phyloP scores from a whole-genome alignment of 768 basidiomycete genomes.

The Tylopilus sp. region DNA sequence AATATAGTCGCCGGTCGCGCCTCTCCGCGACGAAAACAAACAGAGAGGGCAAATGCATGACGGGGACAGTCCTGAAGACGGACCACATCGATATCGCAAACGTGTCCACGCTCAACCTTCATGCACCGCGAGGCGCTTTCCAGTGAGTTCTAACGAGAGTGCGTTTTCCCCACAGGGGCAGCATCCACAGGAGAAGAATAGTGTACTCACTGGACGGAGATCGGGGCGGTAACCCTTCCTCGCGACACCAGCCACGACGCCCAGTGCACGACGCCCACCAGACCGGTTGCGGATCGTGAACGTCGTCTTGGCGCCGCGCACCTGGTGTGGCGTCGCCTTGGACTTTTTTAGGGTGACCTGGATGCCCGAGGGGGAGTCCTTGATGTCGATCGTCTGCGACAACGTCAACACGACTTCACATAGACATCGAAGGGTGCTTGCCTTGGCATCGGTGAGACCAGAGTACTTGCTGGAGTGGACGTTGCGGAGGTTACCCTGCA shows the following conservation, averaged over 20 bases:
- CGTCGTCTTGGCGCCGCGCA: slow-evolving; percentile 46
- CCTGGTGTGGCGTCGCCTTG: slow-evolving; percentile 50
- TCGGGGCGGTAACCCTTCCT: slow-evolving; percentile 77
- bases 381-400: slow-evolving; percentile 63
- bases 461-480: slow-evolving; percentile 92
- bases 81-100: slow-evolving; percentile 65
- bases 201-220: slow-evolving; percentile 63
- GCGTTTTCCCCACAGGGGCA: slow-evolving; percentile 37
- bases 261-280: slow-evolving; percentile 66
- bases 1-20: slow-evolving; percentile 25
- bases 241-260: slow-evolving; percentile 55
- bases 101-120: slow-evolving; percentile 93
- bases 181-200: neutral
- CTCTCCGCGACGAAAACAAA: slow-evolving; percentile 30
- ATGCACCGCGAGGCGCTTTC: slow-evolving; percentile 56
- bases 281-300: slow-evolving; percentile 63
- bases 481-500: slow-evolving; percentile 81
- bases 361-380: slow-evolving; percentile 52
- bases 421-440: slow-evolving; percentile 23
- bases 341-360: slow-evolving; percentile 64
- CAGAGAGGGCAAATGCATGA: slow-evolving; percentile 27
- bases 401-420: neutral
- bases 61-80: slow-evolving; percentile 20
- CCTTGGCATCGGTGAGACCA: slow-evolving; percentile 83
- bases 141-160: slow-evolving; percentile 94